phyloP scores from a whole-genome alignment of 2,329 filamentous ascomycete species.

The Westerdykella ornata region DNA sequence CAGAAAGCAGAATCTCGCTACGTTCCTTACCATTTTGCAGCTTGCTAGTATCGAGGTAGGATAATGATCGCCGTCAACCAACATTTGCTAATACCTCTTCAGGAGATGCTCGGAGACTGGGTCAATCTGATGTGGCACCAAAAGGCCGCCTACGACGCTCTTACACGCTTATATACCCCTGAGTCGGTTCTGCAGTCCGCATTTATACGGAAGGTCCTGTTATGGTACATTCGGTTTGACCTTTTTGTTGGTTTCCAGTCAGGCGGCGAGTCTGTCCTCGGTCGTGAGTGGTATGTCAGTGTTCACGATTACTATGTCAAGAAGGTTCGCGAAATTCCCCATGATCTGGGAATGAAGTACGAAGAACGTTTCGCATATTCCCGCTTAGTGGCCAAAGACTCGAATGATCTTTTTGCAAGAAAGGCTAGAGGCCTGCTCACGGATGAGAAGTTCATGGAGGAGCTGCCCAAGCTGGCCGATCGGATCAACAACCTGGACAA shows the following conservation, averaged over 20 bases:
- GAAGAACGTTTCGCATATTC: constrained; percentile 60
- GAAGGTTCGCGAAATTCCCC: constrained; percentile 54
- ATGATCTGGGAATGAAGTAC: constrained; percentile 59
- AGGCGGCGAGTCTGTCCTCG: constrained; percentile 65
- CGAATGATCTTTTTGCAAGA: constrained; percentile 68
- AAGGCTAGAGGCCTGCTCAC: constrained; percentile 58
- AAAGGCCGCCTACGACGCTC: constrained; percentile 75
- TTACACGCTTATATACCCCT: constrained; percentile 71
- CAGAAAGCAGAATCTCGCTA: constrained; percentile 65
- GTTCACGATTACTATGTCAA: constrained; percentile 57
- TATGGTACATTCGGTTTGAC: constrained; percentile 91
- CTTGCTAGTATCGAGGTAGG: constrained; percentile 86
- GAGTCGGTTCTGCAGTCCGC: constrained; percentile 65
- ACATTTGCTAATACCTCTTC: constrained; percentile 4
- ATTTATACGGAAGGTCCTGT: constrained; percentile 64
- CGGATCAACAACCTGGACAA: constrained; percentile 39
- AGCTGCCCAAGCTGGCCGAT: constrained; percentile 47
- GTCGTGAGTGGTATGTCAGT: constrained; percentile 69
- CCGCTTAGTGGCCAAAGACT: constrained; percentile 70
- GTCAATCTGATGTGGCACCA: constrained; percentile 89
- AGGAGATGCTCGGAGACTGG: constrained; percentile 97
- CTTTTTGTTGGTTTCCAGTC: constrained; percentile 77
- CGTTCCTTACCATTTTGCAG: constrained; percentile 80
- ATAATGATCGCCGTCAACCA: neutral
- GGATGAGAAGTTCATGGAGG: constrained; percentile 56